Conservation (phyloP, 306 rosid species). For the Acacia crassicarpa region DNA sequence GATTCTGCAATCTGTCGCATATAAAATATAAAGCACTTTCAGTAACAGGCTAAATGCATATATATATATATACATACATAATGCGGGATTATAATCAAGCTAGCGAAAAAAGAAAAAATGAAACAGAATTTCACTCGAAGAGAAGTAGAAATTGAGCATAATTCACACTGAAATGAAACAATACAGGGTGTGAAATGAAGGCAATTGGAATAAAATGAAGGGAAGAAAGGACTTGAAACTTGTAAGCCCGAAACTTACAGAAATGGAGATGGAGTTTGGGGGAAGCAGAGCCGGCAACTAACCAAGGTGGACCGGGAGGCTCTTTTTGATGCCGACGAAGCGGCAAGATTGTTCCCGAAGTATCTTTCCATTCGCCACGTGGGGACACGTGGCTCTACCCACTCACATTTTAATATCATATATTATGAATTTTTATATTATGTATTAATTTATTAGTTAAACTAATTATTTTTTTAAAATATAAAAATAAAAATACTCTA, state of each 20-base stretch:
- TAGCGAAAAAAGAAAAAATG: neutral
- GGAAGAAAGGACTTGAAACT: neutral
- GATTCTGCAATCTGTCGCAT: conserved; percentile 14
- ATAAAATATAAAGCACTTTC: neutral
- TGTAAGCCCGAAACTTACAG: neutral
- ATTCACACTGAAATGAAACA: neutral
- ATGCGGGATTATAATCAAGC: neutral
- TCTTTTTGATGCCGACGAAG: neutral
- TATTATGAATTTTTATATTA: too few relatives aligned
- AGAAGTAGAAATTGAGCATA: neutral
- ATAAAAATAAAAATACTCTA: too few relatives aligned
- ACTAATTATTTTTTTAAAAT: too few relatives aligned
- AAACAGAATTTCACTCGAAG: neutral
- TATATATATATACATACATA: too few relatives aligned
- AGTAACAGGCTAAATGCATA: neutral
- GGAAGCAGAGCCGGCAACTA: neutral
- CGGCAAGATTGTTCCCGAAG: conserved; percentile 14
- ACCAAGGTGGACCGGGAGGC: neutral
- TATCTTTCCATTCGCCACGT: neutral
- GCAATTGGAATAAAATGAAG: neutral
- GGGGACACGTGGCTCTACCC: neutral
- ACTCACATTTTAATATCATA: too few relatives aligned
- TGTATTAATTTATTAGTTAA: too few relatives aligned
- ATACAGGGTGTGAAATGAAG: neutral
- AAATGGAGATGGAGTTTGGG: neutral